Base-by-base conservation (phyloP, 2,329 filamentous ascomycete species). In the Nannizziopsis arthrosporioides region DNA sequence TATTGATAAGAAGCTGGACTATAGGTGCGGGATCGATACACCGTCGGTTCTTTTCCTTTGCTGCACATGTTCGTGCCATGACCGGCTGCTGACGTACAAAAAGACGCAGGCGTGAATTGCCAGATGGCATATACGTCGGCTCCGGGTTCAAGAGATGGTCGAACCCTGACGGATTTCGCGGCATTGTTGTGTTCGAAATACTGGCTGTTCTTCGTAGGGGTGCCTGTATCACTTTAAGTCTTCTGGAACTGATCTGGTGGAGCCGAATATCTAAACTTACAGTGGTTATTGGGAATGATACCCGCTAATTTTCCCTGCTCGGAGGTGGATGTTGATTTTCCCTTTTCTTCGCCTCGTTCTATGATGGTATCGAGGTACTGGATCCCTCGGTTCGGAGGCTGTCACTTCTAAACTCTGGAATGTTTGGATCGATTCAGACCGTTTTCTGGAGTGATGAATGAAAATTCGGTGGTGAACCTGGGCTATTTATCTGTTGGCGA, bases 11-110 rank as follows among this genome's bases (percentile, higher is more conserved):
- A 45, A 73, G 59, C 51, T 72, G 70, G 15, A 73, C 54, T 37
- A 73, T 69, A 14, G 69, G 69, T 15, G 69, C 67, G 12, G 70
- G 70, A 51, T 73, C 70, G 27, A 73, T 63, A 3, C 68, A 62
- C 40, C 70, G 63, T 15, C 45, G 38, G 48, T 71, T 69, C 51
- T 69, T 62, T 46, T 72, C 69, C 32, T 69, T 68, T 31, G 68
- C 66, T 12, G 68, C 69, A 55, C 68, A 70, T 30, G 70, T 69
- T 49, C 70, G 64, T 37, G 68, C 69, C 15, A 67, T 68, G 19
- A 67, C 56, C 30, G 70, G 70, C 39, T 73, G 69, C 53, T 73
- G 69, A 38, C 70, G 64, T 22, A 73, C 63, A 38, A 66, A 63
- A 6, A 73, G 61, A 34, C 61, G 61, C 52, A 66, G 67, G 8